A percentile compares a stretch with the other conserved stretches of the same genome.
These are phyloP conservation scores for Vitis hybrid DNA, from an alignment of 177 flowering plant genomes.

Conservation along the genomic window DNA sequence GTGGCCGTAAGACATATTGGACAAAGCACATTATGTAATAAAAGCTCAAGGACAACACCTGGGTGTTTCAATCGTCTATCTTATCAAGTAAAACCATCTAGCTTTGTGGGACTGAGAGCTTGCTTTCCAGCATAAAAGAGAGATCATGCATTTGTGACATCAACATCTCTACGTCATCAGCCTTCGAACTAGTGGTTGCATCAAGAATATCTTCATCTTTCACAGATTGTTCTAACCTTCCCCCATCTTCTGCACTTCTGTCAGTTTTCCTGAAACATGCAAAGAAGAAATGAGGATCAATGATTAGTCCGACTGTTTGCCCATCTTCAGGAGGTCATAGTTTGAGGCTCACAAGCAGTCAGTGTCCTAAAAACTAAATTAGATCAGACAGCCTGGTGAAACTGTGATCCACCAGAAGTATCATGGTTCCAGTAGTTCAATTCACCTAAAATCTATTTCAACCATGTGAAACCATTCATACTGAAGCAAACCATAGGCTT, in stretches of 20 bases:
- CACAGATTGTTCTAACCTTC: neutral
- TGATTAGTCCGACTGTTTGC: neutral
- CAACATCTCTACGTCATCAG: slow-evolving; percentile 41
- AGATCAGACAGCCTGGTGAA: too few species aligned
- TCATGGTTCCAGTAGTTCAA: too few species aligned
- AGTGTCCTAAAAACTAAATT: too few species aligned
- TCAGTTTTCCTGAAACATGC: slow-evolving; percentile 24
- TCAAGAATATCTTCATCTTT: slow-evolving; percentile 5
- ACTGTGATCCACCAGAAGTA: too few species aligned
- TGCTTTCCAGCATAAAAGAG: slow-evolving; percentile 72
- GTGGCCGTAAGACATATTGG: neutral
- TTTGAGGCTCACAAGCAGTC: too few species aligned
- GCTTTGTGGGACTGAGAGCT: slow-evolving; percentile 54
- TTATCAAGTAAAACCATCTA: slow-evolving; percentile 17
- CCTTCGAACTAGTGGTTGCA: slow-evolving; percentile 10
- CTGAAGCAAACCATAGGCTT: too few species aligned
- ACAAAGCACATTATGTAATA: neutral
- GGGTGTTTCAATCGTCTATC: slow-evolving; percentile 12
- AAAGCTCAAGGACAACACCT: neutral
- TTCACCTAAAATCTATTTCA: too few species aligned
- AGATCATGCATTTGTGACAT: slow-evolving; percentile 85
- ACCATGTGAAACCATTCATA: too few species aligned
- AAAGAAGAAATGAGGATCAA: slow-evolving; percentile 6
- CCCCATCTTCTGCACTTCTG: slow-evolving; percentile 18
- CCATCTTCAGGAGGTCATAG: too few species aligned